These are phyloP conservation scores for Firmiana major DNA, from an alignment of 345 rosid species.

Conservation along the genomic window DNA sequence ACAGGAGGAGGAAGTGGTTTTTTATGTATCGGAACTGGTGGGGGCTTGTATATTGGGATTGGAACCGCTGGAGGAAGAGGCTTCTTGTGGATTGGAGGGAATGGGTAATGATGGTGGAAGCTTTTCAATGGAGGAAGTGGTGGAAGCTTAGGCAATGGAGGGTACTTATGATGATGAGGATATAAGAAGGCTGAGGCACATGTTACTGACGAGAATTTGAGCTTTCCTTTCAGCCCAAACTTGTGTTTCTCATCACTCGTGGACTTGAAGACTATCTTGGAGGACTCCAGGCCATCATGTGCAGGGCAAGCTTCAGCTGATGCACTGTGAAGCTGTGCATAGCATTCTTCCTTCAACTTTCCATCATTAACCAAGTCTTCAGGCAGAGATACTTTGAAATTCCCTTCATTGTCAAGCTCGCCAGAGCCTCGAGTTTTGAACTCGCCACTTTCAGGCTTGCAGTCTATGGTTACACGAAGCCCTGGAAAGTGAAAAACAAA, in stretches of 20 bases:
- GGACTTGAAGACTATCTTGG: slow-evolving; percentile 50
- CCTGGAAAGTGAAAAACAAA: slow-evolving; percentile 37
- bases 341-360: slow-evolving; percentile 63
- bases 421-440: slow-evolving; percentile 55
- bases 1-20: slow-evolving; percentile 14
- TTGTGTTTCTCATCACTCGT: slow-evolving; percentile 38
- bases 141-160: slow-evolving; percentile 20
- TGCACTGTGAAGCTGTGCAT: slow-evolving; percentile 79
- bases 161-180: slow-evolving; percentile 38
- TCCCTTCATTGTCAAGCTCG: slow-evolving; percentile 57
- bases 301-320: slow-evolving; percentile 58
- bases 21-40: slow-evolving; percentile 14
- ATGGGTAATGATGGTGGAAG: slow-evolving; percentile 20
- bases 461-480: slow-evolving; percentile 64
- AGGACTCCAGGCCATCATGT: slow-evolving; percentile 46
- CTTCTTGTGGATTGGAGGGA: slow-evolving; percentile 18
- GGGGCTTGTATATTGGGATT: slow-evolving; percentile 16
- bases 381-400: slow-evolving; percentile 55
- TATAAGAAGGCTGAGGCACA: slow-evolving; percentile 58
- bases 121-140: slow-evolving; percentile 31
- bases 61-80: slow-evolving; percentile 22
- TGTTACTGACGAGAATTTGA: slow-evolving; percentile 52
- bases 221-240: slow-evolving; percentile 51
- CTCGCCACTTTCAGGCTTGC: slow-evolving; percentile 50
- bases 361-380: slow-evolving; percentile 48